Base-by-base conservation (phyloP, 2,329 filamentous ascomycete species). In the Aspergillus aculeatinus region DNA sequence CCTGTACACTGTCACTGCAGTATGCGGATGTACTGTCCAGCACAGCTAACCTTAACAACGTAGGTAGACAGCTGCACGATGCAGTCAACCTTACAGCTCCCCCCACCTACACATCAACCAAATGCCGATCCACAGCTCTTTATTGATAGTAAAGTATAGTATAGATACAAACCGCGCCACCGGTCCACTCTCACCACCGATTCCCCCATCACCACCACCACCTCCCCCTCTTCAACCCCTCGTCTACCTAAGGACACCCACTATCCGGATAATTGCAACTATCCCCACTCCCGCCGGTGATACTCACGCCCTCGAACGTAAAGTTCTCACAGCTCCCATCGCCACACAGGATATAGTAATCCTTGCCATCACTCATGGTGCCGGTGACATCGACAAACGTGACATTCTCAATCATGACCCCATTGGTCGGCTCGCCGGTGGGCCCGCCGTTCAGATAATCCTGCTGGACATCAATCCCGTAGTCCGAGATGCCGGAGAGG, bases 381-480 rank as follows among this genome's bases (percentile, higher is more conserved):
- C 77, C 77, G 1, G 66, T 72, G 4, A 79, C 67, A 61, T 77
- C 72, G 44, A 70, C 65, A 52, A 79, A 74, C 7, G 66, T 60
- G 3, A 80, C 51, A 56, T 72, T 72, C 29, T 63, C 61, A 50
- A 80, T 77, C 2, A 63, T 65, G 2, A 80, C 76, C 2, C 76
- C 77, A 53, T 76, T 77, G 1, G 72, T 72, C 5, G 77, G 72
- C 10, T 63, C 61, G 1, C 76, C 77, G 6, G 72, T 77, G 5
- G 76, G 68, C 4, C 76, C 76, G 12, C 77, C 81, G 63, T 83
- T 83, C 57, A 81, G 66, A 64, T 83, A 84, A 66, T 83, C 81
- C 70, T 83, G 80, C 70, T 82, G 75, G 48, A 83, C 74, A 60
- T 81, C 80, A 58, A 84, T 81, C n/a, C 81, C 81, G 65, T 83